Percentiles rank a stretch among this genome's conserved stretches.
Conservation (phyloP, 2,329 filamentous ascomycete genomes). For the Fusarium neocosmosporiellum region DNA sequence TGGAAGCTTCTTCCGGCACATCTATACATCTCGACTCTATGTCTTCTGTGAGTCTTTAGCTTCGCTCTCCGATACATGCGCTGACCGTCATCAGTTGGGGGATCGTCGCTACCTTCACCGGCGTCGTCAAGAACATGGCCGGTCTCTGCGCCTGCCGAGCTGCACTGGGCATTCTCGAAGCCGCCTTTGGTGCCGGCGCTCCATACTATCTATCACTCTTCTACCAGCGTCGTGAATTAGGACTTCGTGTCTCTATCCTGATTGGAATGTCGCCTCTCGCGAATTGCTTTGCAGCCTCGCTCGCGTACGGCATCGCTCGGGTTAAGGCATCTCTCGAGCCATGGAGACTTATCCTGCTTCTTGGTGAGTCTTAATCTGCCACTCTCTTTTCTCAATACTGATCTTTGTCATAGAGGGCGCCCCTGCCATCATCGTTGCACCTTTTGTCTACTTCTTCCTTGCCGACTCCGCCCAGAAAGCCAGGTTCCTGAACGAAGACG, state of each 20-base stretch:
- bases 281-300: constrained; percentile 23
- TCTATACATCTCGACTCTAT: constrained; percentile 22
- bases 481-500: constrained; percentile 17
- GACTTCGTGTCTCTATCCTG: constrained; percentile 14
- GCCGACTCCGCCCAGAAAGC: constrained; percentile 27
- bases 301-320: constrained; percentile 29
- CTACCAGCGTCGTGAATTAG: constrained; percentile 25
- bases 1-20: constrained; percentile 36
- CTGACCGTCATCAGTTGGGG: constrained; percentile 23
- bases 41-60: constrained; percentile 14
- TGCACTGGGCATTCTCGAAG: constrained; percentile 29
- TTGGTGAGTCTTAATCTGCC: accelerated
- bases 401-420: constrained; percentile 6
- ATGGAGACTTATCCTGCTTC: constrained; percentile 21
- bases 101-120: constrained; percentile 31
- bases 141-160: constrained; percentile 7
- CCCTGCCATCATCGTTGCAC: constrained; percentile 10
- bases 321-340: constrained; percentile 15
- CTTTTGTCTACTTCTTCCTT: constrained; percentile 27
- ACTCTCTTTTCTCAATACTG: neutral
- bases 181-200: constrained; percentile 31
- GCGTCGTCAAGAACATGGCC: constrained; percentile 17
- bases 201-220: constrained; percentile 31
- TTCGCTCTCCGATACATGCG: accelerated
- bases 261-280: constrained; percentile 29